Conservation (phyloP, 345 rosid species). For the Firmiana major region DNA sequence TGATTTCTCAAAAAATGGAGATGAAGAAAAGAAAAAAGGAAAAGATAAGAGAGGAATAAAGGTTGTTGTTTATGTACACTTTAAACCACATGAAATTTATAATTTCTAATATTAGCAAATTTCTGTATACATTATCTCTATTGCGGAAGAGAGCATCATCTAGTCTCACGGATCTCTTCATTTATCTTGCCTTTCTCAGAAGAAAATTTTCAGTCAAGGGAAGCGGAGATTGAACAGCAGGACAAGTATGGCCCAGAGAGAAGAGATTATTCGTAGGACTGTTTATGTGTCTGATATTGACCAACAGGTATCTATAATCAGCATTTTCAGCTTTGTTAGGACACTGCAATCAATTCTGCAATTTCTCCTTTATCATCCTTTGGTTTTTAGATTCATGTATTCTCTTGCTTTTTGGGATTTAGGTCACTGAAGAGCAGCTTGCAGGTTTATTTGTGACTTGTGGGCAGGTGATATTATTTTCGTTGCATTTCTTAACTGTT, state of each 20-base stretch:
- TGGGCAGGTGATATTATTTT: slow-evolving; percentile 64
- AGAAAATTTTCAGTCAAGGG: slow-evolving; percentile 69
- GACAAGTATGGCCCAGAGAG: slow-evolving; percentile 86
- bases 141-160: not conserved
- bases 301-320: slow-evolving; percentile 59
- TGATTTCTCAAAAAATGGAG: not conserved
- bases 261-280: slow-evolving; percentile 79
- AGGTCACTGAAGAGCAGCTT: slow-evolving; percentile 99
- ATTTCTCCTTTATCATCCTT: not conserved
- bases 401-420: slow-evolving; percentile 12
- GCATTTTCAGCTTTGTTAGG: slow-evolving; percentile 10
- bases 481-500: not conserved
- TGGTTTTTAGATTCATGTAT: slow-evolving; percentile 1
- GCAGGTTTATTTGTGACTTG: slow-evolving; percentile 75
- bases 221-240: slow-evolving; percentile 64
- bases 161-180: not conserved
- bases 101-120: not conserved
- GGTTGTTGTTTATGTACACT: not conserved
- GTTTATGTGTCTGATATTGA: slow-evolving; percentile 94
- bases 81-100: not conserved
- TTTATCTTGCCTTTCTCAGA: slow-evolving; percentile 40
- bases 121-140: not conserved
- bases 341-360: not conserved
- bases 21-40: not conserved
- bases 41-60: not conserved